A percentile compares a stretch with the other conserved stretches of the same genome.
These are phyloP conservation scores for Paragyromitra xinjiangensis DNA, from an alignment of 495 filamentous ascomycete genomes.

Conservation along the genomic window DNA sequence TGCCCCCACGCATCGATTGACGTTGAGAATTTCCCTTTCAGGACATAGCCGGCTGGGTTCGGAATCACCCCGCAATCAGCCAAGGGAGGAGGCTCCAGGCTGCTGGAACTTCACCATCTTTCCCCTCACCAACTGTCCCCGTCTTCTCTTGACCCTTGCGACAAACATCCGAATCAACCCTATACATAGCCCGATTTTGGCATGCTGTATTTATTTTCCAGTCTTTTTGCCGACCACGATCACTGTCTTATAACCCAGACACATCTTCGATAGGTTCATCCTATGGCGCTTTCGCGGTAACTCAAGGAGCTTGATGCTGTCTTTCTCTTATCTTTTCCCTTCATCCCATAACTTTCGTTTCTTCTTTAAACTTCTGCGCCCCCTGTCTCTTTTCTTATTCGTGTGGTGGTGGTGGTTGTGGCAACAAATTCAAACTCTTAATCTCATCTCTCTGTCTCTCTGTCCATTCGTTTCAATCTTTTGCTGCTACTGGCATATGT, in stretches of 20 bases:
- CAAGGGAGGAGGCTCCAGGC: constrained; percentile 34
- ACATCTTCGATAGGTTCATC: neutral
- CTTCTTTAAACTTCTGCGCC: neutral
- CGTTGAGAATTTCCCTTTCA: constrained; percentile 40
- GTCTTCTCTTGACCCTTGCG: constrained; percentile 2
- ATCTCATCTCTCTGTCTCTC: constrained; percentile 35
- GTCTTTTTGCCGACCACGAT: neutral
- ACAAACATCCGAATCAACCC: constrained; percentile 2
- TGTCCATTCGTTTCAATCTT: constrained; percentile 21
- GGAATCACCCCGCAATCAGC: constrained; percentile 36
- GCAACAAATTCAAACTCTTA: constrained; percentile 20
- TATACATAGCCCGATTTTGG: neutral
- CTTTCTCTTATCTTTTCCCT: neutral
- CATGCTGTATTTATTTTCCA: neutral
- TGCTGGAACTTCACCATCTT: constrained; percentile 8
- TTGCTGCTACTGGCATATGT: constrained; percentile 18
- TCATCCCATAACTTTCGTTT: constrained; percentile 7
- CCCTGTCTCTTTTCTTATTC: constrained; percentile 16
- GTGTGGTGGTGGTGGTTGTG: neutral
- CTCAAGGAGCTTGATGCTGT: neutral
- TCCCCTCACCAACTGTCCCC: constrained; percentile 27
- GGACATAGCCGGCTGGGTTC: constrained; percentile 24
- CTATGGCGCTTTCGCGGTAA: constrained; percentile 7
- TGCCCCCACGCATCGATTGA: constrained; percentile 32
- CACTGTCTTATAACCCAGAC: neutral